Percentiles rank a stretch among this genome's conserved stretches.
Evolutionary conservation across 805 yeast genomes (phyloP).

Genomic region (Debaryomyces hansenii): DNA sequence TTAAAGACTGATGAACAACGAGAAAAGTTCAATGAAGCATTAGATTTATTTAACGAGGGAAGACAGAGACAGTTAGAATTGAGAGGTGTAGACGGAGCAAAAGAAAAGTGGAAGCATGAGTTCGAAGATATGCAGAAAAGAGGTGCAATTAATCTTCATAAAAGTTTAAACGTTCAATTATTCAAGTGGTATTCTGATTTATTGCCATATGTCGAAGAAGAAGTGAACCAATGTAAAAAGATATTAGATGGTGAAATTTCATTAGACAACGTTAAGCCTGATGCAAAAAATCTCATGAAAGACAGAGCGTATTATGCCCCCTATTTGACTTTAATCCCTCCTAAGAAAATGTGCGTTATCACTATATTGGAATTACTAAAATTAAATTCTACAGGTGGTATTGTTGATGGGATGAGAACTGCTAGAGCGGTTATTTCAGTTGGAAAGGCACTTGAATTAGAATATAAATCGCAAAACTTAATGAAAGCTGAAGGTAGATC

Average conservation of each 20-base stretch:
- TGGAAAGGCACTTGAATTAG: conserved; percentile 82
- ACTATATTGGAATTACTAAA: conserved; percentile 81
- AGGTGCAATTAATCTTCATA: conserved; percentile 56
- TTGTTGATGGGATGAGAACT: conserved; percentile 78
- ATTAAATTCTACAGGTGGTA: conserved; percentile 71
- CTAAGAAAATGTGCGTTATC: conserved; percentile 80
- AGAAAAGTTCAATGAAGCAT: conserved; percentile 56
- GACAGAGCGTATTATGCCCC: conserved; percentile 70
- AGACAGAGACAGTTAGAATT: conserved; percentile 78
- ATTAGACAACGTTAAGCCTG: conserved; percentile 11
- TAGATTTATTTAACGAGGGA: conserved; percentile 69
- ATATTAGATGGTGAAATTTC: conserved; percentile 31
- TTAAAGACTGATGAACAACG: conserved; percentile 47
- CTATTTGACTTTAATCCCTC: conserved; percentile 65
- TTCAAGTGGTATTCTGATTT: conserved; percentile 83
- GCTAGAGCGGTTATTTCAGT: conserved; percentile 79
- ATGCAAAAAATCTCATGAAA: conserved; percentile 24
- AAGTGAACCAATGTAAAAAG: conserved; percentile 54
- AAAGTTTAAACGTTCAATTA: conserved; percentile 67
- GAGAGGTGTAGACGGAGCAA: conserved; percentile 81
- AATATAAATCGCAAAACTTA: conserved; percentile 70
- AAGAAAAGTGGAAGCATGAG: conserved; percentile 84
- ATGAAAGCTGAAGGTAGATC: conserved; percentile 56
- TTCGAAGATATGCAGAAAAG: conserved; percentile 64
- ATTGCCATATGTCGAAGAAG: conserved; percentile 69